These are phyloP conservation scores for Lithospermum erythrorhizon DNA, from an alignment of 257 asterid genomes.

Conservation along the genomic window DNA sequence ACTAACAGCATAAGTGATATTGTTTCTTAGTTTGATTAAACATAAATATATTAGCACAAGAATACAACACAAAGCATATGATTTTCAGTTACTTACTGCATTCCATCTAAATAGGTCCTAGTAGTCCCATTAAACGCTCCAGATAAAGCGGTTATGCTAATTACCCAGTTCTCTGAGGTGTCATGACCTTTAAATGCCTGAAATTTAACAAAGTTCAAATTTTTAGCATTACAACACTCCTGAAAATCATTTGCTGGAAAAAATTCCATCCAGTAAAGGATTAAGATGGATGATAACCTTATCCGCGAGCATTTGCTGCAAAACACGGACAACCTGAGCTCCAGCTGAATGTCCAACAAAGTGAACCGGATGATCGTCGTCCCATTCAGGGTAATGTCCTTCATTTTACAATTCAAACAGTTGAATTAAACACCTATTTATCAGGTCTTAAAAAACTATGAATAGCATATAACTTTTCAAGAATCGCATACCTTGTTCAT, in stretches of 20 bases:
- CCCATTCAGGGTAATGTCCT: constrained; percentile 97
- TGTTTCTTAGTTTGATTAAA: not conserved
- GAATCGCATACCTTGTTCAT: constrained; percentile 47
- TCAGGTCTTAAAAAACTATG: not conserved
- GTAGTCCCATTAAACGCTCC: constrained; percentile 98
- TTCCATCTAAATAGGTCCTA: constrained; percentile 84
- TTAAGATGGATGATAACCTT: constrained; percentile 30
- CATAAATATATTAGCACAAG: constrained; percentile 2
- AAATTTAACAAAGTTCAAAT: constrained; percentile 3
- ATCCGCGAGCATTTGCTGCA: constrained; percentile 99
- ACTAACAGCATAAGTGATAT: not conserved
- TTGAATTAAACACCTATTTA: not conserved
- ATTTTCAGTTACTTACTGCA: constrained; percentile 46
- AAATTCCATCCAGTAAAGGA: not conserved
- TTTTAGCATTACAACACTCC: constrained; percentile 1
- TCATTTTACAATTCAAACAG: constrained; percentile 12
- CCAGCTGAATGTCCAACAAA: constrained; percentile 98
- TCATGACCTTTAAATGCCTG: constrained; percentile 76
- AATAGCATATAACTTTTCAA: not conserved
- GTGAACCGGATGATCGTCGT: constrained; percentile 88
- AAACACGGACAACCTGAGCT: constrained; percentile 78
- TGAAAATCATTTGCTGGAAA: not conserved
- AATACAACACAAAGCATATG: constrained; percentile 1
- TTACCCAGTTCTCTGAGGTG: constrained; percentile 75
- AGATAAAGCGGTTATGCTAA: constrained; percentile 81